Evolutionary conservation across 441 rosid species (phyloP), one percentile per base, ranked within the genome.

Genomic region (Gossypium schwendimanii): DNA sequence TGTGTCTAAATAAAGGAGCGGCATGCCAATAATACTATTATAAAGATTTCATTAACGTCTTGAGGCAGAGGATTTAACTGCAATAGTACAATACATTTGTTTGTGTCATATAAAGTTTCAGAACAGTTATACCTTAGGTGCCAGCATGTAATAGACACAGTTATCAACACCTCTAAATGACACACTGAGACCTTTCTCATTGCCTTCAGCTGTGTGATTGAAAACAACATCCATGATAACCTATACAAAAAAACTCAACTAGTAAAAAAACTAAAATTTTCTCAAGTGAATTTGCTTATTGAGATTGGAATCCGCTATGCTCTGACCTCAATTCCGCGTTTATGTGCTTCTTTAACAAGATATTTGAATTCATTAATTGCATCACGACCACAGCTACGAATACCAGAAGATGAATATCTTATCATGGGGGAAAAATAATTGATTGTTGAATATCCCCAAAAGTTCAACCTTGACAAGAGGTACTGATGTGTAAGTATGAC

Each of bases 141-240:
- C 98, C 74, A 94, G 85, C 96, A 94, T 92, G 85, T 94, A 94
- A 80, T 94, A 94, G 75, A 89, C 87, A 75, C 96, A 87, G 78
- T 92, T 92, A 80, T 94, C 98, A 72, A 86, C 84, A 79, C 98
- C 98, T 83, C 94, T 92, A 75, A 94, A 94, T 69, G 98, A 92
- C 59, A 91, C 68, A 77, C 79, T 83, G 58, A 93, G 97, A 17
- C 98, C 98, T 84, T 87, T 85, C 78, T 90, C 97, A 85, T 94
- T 92, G 73, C 98, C 98, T 86, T 94, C 98, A 11, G 97, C 97
- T 15, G 98, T 94, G 85, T 94, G 98, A 83, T 94, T 94, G 88
- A 94, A 89, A 73, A 94, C 97, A 47, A 94, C 97, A 81, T 94
- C 98, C 97, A 94, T 86, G 77, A 92, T 58, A 41, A 94, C 97